phyloP scores from a whole-genome alignment of 768 basidiomycete species.

The Cystofilobasidium bisporidii region DNA sequence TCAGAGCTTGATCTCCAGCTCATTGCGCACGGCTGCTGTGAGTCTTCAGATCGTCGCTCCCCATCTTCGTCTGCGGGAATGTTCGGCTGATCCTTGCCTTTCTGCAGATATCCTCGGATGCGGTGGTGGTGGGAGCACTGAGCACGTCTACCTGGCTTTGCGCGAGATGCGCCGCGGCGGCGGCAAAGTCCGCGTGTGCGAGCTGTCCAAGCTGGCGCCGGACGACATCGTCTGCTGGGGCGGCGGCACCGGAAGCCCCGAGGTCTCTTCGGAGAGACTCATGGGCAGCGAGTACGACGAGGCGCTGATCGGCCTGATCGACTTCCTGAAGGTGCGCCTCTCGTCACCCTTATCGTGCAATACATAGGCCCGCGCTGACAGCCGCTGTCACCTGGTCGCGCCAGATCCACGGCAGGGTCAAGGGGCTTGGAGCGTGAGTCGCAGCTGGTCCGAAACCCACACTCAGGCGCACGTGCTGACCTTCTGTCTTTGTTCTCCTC shows the following conservation, averaged over 20 bases:
- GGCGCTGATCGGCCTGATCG: neutral
- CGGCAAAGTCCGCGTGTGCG: conserved; percentile 45
- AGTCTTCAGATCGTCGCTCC: too few species aligned
- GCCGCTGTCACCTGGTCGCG: too few species aligned
- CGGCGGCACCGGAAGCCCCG: conserved; percentile 35
- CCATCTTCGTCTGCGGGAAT: too few species aligned
- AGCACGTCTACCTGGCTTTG: conserved; percentile 46
- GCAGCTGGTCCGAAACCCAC: too few species aligned
- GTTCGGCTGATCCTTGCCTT: too few species aligned
- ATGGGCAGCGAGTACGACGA: conserved; percentile 25
- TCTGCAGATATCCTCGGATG: conserved; percentile 47
- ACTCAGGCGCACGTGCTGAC: too few species aligned
- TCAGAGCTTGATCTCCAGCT: conserved; percentile 49
- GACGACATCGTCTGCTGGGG: conserved; percentile 45
- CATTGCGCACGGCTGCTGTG: conserved; percentile 53
- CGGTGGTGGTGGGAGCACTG: conserved; percentile 56
- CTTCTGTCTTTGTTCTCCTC: too few species aligned
- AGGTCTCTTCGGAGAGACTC: conserved; percentile 25
- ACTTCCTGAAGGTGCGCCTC: neutral
- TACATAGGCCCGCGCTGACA: too few species aligned
- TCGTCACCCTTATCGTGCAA: too few species aligned
- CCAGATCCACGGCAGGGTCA: neutral
- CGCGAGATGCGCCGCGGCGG: conserved; percentile 51
- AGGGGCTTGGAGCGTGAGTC: neutral
- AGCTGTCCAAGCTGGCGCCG: conserved; percentile 43